phyloP scores from a whole-genome alignment of 768 basidiomycete species.

The Suillus occidentalis region DNA sequence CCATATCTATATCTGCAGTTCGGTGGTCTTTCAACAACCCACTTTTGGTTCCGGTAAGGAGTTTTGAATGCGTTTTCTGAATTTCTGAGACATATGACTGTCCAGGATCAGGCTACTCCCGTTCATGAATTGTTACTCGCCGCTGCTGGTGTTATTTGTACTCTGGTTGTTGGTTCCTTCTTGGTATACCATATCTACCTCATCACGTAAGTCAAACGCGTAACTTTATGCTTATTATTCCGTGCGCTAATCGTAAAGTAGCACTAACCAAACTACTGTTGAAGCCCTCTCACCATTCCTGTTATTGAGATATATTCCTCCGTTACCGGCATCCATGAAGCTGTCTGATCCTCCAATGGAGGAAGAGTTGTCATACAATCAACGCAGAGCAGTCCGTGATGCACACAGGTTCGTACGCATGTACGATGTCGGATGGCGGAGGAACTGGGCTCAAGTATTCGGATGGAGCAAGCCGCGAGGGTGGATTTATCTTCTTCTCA shows the following conservation, averaged over 20 bases:
- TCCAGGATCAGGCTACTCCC: conserved; percentile 62
- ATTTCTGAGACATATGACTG: conserved; percentile 5
- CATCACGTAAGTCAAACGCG: conserved; percentile 51
- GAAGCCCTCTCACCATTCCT: conserved; percentile 76
- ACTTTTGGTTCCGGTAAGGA: conserved; percentile 52
- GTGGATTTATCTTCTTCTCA: conserved; percentile 53
- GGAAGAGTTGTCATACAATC: conserved; percentile 63
- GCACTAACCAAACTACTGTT: conserved; percentile 85
- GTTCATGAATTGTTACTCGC: conserved; percentile 69
- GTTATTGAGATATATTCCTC: conserved; percentile 69
- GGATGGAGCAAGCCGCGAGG: conserved; percentile 55
- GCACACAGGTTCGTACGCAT: conserved; percentile 60
- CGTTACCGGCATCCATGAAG: conserved; percentile 46
- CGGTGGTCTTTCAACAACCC: conserved; percentile 69
- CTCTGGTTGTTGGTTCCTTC: conserved; percentile 74
- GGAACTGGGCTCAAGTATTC: conserved; percentile 69
- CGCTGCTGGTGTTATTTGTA: conserved; percentile 57
- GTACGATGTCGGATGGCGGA: conserved; percentile 74
- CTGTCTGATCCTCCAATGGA: conserved; percentile 73
- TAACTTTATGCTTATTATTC: not conserved
- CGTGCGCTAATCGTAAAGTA: conserved; percentile 24
- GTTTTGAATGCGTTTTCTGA: not conserved
- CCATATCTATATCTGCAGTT: conserved; percentile 52
- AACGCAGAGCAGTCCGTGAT: conserved; percentile 63
- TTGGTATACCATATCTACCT: conserved; percentile 76